Percentiles rank a stretch among this genome's conserved stretches.
Conservation (phyloP, 2,329 filamentous ascomycete genomes). For the Cercospora nicotianae region DNA sequence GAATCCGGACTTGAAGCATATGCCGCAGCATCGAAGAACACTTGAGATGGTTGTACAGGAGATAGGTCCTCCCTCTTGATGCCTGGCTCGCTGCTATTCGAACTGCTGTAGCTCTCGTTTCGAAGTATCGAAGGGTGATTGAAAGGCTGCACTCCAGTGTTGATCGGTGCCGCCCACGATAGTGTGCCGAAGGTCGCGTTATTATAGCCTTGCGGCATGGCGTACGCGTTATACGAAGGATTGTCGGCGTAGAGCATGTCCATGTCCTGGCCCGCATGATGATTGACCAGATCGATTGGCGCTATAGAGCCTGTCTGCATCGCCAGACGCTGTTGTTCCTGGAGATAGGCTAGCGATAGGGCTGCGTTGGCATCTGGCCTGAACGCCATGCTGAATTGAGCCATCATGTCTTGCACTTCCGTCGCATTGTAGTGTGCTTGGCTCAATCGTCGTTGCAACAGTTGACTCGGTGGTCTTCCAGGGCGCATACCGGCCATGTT, state of each 20-base stretch:
- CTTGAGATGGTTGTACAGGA: conserved; percentile 44
- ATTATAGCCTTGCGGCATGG: conserved; percentile 16
- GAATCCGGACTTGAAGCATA: conserved; percentile 37
- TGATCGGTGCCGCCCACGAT: conserved; percentile 25
- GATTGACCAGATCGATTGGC: conserved; percentile 28
- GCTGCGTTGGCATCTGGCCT: conserved; percentile 28
- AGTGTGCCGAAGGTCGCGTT: conserved; percentile 29
- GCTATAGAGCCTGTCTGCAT: conserved; percentile 26
- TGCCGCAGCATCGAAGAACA: conserved; percentile 41
- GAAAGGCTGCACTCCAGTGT: conserved; percentile 14
- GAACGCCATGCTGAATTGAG: conserved; percentile 35
- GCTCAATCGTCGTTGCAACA: conserved; percentile 33
- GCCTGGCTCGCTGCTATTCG: conserved; percentile 36
- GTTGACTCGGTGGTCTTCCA: conserved; percentile 24
- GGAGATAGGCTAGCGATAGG: conserved; percentile 23
- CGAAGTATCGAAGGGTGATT: conserved; percentile 27
- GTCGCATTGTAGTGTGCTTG: conserved; percentile 30
- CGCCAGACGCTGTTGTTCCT: conserved; percentile 24
- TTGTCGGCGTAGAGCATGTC: conserved; percentile 18
- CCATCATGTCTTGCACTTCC: conserved; percentile 33
- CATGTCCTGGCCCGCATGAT: conserved; percentile 15
- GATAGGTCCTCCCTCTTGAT: conserved; percentile 49
- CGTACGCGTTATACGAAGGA: conserved; percentile 18
- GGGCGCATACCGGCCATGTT: conserved; percentile 29
- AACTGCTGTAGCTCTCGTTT: conserved; percentile 32